Base-by-base conservation (phyloP, 805 yeast species). In the Ogataea sp. region DNA sequence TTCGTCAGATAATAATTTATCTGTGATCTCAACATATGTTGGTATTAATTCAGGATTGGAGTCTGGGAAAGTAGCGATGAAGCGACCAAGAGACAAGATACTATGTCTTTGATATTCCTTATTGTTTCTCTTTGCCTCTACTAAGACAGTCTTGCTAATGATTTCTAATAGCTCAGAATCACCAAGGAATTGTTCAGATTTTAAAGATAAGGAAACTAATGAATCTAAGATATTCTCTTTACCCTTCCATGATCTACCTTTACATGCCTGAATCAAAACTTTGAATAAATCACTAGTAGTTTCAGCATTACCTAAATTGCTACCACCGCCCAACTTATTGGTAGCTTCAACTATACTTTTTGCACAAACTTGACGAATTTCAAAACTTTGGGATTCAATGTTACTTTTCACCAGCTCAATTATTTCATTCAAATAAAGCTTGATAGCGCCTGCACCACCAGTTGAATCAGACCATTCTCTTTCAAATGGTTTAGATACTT, bases 171-270 rank as follows among this genome's bases (percentile, higher is more conserved):
- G 34, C 1, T 50, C 40, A 0, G 39, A 36, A 4, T 62, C 48
- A 0, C 42, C 34, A 0, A 37, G 27, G 13, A 53, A 63, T 0
- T 47, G 49, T 35, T 65, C 59, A 8, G 77, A 67, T 43, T 74
- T 75, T 15, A 64, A 51, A 0, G 80, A 53, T 25, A 83, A 65
- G 2, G 75, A 59, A 0, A 84, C 82, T 39, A 89, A 61, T 0
- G 96, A 84, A 28, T 75, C 77, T 16, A 87, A 63, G 1, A 93
- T 71, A 23, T 68, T 58, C 48, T 88, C 96, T 51, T 90, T 90
- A 6, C 97, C 97, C 14, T 70, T 69, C 93, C 96, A 90, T 9
- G 90, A 73, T 43, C 94, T 75, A 1, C 96, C 96, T 40, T 70
- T 66, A 40, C 79, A 68, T 0, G 94, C 76, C 23, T 68, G 70